Conservation (phyloP, 768 basidiomycete genomes). For the Mycena crocata region DNA sequence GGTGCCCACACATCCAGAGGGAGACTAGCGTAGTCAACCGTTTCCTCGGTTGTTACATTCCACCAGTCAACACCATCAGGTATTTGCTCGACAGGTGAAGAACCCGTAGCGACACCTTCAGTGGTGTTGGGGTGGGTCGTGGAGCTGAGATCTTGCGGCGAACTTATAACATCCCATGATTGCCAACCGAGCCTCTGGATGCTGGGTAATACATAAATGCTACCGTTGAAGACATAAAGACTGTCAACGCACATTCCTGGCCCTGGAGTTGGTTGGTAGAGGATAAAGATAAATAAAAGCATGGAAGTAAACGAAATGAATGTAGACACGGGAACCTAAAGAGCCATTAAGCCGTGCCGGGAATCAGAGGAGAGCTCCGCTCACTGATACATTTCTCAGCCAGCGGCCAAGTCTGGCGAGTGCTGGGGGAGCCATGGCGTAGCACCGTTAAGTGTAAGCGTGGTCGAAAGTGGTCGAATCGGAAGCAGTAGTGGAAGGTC, state of each 20-base stretch:
- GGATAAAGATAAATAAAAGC: conserved; percentile 81
- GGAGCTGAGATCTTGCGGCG: conserved; percentile 28
- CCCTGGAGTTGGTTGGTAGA: conserved; percentile 82
- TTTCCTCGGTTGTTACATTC: conserved; percentile 63
- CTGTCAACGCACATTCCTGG: conserved; percentile 58
- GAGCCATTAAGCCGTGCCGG: background rate
- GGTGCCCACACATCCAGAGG: conserved; percentile 87
- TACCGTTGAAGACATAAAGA: too few relatives aligned
- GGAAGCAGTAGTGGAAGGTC: background rate
- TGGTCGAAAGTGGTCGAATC: background rate
- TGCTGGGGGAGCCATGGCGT: conserved; percentile 18
- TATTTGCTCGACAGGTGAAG: conserved; percentile 21
- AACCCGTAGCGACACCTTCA: conserved; percentile 22
- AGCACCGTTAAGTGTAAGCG: background rate
- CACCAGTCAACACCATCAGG: conserved; percentile 71
- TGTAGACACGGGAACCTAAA: conserved; percentile 63
- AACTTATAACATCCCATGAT: conserved; percentile 77
- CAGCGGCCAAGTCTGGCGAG: conserved; percentile 54
- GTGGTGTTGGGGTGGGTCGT: conserved; percentile 20
- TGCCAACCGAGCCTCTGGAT: conserved; percentile 89
- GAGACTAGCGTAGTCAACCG: conserved; percentile 72
- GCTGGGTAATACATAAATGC: background rate
- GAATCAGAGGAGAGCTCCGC: background rate
- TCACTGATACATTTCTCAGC: conserved; percentile 41
- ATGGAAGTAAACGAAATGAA: conserved; percentile 76